phyloP scores from a whole-genome alignment of 768 basidiomycete genomes.

The Cystobasidium onofrii region DNA sequence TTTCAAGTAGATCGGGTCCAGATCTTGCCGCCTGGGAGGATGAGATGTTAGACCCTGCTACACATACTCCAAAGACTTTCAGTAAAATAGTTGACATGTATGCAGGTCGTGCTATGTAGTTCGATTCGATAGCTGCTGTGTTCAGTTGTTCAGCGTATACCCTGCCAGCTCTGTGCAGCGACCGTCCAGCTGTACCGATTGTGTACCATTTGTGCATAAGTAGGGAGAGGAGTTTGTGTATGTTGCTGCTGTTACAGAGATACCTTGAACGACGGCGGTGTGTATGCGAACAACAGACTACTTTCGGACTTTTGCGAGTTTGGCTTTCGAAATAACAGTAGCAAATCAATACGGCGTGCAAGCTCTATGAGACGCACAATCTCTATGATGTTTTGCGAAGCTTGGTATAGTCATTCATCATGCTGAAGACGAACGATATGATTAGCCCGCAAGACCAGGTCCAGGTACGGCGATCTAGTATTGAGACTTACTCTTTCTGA shows the following conservation, averaged over 20 bases:
- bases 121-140: background rate
- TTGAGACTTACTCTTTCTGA: constrained; percentile 61
- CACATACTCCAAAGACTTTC: background rate
- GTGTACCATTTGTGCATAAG: too few species aligned
- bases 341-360: background rate
- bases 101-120: background rate
- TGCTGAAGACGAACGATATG: constrained; percentile 6
- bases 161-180: background rate
- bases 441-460: too few species aligned
- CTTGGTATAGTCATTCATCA: constrained; percentile 26
- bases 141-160: background rate
- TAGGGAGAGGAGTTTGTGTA: too few species aligned
- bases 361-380: background rate
- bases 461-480: too few species aligned
- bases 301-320: too few species aligned
- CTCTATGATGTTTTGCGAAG: constrained; percentile 12
- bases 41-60: background rate
- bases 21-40: background rate
- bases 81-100: background rate
- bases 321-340: too few species aligned
- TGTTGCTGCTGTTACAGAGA: too few species aligned
- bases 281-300: too few species aligned
- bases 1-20: background rate
- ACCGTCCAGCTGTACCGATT: too few species aligned
- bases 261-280: too few species aligned